Base-by-base conservation (phyloP, 1,284 basidiomycete genomes). In the Pulveroboletus sp. region DNA sequence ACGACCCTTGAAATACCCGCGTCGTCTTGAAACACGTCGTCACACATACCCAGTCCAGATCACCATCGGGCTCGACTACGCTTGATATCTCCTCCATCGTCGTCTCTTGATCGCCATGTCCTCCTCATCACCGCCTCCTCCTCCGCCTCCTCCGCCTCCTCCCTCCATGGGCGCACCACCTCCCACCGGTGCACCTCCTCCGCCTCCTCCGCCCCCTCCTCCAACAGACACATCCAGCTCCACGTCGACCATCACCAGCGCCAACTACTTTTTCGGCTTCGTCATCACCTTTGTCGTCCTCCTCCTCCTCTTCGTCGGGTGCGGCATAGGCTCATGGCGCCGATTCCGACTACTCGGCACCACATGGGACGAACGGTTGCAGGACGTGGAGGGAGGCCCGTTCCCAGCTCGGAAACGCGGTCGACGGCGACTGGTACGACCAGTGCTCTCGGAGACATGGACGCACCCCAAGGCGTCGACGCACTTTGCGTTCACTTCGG, bases 251-350 rank as follows among this genome's bases (percentile, higher is more conserved):
- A 51, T 60, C 44, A 56, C 62, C 2, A 59, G 75, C 29, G 74
- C 77, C 48, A 81, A 75, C 65, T 82, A 83, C 62, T 83, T 83
- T 65, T 86, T 86, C 62, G 84, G 83, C 40, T 86, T 86, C 65
- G 77, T 86, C 60, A 78, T 86, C 67, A 80, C 83, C 33, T 84
- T 86, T 64, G 72, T 84, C 65, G 77, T 80, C 10, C 75, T 86
- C 52, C 76, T 86, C 42, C 72, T 85, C 50, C 72, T 85, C 55
- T 84, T 85, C 58, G 72, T 84, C 24, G 81, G 75, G 8, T 85
- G 83, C 57, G 82, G 82, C 12, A 65, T 85, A 22, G 74, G 80
- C 31, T 78, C 83, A 17, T 76, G 84, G 56, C 73, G 81, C 36
- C 66, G 79, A 44, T 65, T 74, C 40, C 56, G 58, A 29, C 43